Evolutionary conservation across 163 green algal genomes (phyloP).

Genomic region (Coccomyxa subellipsoidea): DNA sequence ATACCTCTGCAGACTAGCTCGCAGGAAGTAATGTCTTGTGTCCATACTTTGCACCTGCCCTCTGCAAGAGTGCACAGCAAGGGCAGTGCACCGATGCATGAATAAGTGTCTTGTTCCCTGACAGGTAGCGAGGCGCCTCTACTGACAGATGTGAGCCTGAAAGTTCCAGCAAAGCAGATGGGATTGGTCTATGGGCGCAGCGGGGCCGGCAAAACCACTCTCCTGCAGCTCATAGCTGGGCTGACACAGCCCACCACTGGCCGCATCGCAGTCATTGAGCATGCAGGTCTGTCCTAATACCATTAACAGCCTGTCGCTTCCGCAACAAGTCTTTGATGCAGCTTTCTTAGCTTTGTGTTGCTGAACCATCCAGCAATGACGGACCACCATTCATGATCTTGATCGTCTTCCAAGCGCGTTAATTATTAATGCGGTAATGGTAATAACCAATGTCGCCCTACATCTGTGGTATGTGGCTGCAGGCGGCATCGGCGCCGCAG

Average conservation of each 20-base stretch:
- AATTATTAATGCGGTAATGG: too few relatives aligned
- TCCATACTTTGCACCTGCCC: neutral
- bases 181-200: constrained; percentile 79
- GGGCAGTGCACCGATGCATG: neutral
- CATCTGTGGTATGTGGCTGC: too few relatives aligned
- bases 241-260: constrained; percentile 61
- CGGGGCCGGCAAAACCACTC: constrained; percentile 84
- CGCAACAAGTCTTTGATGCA: neutral
- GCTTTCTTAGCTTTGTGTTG: neutral
- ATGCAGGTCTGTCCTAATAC: neutral
- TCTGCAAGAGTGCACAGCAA: neutral
- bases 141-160: constrained; percentile 59
- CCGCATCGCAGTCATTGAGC: constrained; percentile 16
- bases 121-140: constrained; percentile 50
- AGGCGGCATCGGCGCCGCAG: neutral
- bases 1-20: neutral
- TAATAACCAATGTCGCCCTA: too few relatives aligned
- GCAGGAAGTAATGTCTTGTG: neutral
- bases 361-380: neutral
- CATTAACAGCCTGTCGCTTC: neutral
- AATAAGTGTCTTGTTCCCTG: neutral
- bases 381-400: neutral
- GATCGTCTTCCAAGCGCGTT: too few relatives aligned
- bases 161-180: constrained; percentile 65
- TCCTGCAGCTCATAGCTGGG: constrained; percentile 77